Evolutionary conservation across 208 protist species (phyloP).

Genomic region (Porcisia deanei): DNA sequence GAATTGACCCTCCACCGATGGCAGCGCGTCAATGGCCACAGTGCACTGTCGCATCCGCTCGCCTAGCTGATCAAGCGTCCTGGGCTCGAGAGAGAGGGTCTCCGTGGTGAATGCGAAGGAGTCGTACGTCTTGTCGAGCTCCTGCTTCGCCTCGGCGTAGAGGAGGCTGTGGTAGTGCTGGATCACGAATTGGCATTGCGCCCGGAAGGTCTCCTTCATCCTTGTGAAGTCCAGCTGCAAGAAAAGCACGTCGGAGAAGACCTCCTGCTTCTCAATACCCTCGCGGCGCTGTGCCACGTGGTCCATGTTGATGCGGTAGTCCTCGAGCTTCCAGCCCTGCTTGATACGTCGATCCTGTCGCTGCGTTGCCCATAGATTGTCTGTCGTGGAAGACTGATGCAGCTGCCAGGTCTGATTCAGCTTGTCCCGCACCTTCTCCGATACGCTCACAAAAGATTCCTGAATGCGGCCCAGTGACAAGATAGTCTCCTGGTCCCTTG

Average conservation of each 20-base stretch:
- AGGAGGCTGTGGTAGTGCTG: constrained; percentile 95
- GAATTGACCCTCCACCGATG: constrained; percentile 89
- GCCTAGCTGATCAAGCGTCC: constrained; percentile 94
- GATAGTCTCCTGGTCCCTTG: constrained; percentile 94
- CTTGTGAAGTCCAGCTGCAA: constrained; percentile 95
- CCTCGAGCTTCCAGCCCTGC: constrained; percentile 93
- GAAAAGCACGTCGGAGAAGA: constrained; percentile 94
- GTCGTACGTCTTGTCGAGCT: constrained; percentile 92
- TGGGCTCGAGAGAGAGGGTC: constrained; percentile 83
- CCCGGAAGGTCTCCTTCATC: constrained; percentile 96
- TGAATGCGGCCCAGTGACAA: constrained; percentile 90
- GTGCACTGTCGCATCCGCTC: constrained; percentile 89
- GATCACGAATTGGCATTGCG: constrained; percentile 96
- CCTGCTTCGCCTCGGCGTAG: constrained; percentile 91
- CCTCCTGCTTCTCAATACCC: constrained; percentile 96
- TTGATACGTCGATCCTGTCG: constrained; percentile 94
- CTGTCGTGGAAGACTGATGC: constrained; percentile 95
- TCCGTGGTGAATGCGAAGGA: constrained; percentile 80
- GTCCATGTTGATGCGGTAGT: constrained; percentile 95
- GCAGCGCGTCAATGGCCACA: constrained; percentile 75
- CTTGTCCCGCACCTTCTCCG: constrained; percentile 93
- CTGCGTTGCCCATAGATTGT: constrained; percentile 94
- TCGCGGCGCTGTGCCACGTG: constrained; percentile 93
- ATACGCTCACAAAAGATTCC: constrained; percentile 89
- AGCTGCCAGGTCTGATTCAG: constrained; percentile 95